Percentiles rank a stretch among this genome's conserved stretches.
Evolutionary conservation across 148 eudicot genomes (phyloP).

Genomic region (Amaranthus hypochondriacus): DNA sequence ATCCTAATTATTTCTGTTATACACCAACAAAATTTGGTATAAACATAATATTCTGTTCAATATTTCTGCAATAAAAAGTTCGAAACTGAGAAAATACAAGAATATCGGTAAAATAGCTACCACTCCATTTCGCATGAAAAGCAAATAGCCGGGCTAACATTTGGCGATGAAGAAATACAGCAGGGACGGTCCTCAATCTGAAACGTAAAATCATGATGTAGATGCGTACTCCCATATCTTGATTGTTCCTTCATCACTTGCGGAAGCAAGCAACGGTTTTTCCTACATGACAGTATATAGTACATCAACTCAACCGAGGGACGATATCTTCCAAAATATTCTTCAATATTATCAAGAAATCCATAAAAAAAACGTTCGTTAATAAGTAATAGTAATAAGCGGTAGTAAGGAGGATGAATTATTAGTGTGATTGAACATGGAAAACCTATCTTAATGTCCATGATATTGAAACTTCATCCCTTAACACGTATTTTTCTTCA

Average conservation of each 20-base stretch:
- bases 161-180: too few relatives aligned
- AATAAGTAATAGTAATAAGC: too few relatives aligned
- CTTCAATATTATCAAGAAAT: not conserved
- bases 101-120: not conserved
- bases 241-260: conserved; percentile 76
- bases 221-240: conserved; percentile 71
- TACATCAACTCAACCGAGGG: not conserved
- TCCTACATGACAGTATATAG: conserved; percentile 36
- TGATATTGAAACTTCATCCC: too few relatives aligned
- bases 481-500: too few relatives aligned
- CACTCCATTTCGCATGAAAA: not conserved
- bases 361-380: too few relatives aligned
- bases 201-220: conserved; percentile 14
- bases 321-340: not conserved
- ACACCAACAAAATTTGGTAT: conserved; percentile 2
- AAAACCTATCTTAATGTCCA: too few relatives aligned
- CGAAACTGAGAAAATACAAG: not conserved
- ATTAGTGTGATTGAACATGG: too few relatives aligned
- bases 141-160: not conserved
- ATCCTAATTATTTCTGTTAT: conserved; percentile 1
- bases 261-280: conserved; percentile 60
- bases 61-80: not conserved
- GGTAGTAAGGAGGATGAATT: too few relatives aligned
- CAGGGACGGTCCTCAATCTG: not conserved
- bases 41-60: not conserved